These are phyloP conservation scores for Suillus discolor DNA, from an alignment of 768 basidiomycete species.

Conservation along the genomic window DNA sequence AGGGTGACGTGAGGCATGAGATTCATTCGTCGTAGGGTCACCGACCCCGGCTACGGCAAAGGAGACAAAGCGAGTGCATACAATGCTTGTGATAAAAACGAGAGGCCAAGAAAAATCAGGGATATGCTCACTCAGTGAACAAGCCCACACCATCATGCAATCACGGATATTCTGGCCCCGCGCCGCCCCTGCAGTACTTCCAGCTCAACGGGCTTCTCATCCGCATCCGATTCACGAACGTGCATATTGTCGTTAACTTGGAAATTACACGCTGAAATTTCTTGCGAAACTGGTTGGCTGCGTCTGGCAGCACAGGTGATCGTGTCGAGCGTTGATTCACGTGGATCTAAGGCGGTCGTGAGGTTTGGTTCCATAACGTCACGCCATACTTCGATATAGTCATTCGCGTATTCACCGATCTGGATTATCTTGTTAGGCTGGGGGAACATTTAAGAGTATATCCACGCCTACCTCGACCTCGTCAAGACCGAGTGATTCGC, in stretches of 20 bases:
- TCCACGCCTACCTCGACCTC: conserved; percentile 60
- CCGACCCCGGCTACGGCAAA: neutral
- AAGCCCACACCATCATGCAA: neutral
- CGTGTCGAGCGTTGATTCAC: conserved; percentile 10
- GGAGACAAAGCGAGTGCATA: neutral
- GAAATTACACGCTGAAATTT: neutral
- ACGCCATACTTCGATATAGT: conserved; percentile 70
- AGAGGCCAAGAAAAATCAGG: neutral
- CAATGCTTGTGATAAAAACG: neutral
- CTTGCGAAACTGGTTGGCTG: conserved; percentile 29
- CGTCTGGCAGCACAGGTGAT: conserved; percentile 26
- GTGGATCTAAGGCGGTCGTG: conserved; percentile 7
- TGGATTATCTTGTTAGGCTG: conserved; percentile 23
- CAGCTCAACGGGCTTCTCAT: conserved; percentile 6
- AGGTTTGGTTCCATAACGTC: conserved; percentile 59
- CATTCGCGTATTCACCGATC: conserved; percentile 71
- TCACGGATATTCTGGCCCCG: neutral
- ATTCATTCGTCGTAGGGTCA: neutral
- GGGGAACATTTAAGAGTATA: neutral
- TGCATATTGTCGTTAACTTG: conserved; percentile 17
- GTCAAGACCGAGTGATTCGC: conserved; percentile 66
- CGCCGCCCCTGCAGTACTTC: neutral
- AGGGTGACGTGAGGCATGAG: neutral
- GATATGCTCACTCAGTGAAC: neutral
- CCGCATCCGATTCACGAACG: neutral